Base-by-base conservation (phyloP, 2,329 filamentous ascomycete genomes). In the Aureobasidium pullulans region DNA sequence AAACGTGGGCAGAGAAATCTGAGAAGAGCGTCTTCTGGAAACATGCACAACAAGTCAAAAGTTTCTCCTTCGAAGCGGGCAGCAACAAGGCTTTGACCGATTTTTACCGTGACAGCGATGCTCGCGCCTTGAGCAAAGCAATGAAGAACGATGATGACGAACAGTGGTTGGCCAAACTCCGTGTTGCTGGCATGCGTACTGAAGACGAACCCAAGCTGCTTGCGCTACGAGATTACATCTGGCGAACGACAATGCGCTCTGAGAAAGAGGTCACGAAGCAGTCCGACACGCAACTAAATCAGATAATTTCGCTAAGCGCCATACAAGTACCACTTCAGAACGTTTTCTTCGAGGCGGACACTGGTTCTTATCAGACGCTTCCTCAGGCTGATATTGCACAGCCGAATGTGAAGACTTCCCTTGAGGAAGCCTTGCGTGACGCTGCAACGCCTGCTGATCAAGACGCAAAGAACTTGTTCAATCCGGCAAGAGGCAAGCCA, bases 121-220 rank as follows among this genome's bases (percentile, higher is more conserved):
- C 83, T 6, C 76, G 81, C 15, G 81, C 81, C n/a, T 79, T 81
- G 10, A 76, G 78, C 2, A 82, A 81, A 66, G 78, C 84, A 9
- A 73, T 94, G 31, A 92, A 85, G 68, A 96, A 92, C 65, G 91
- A 96, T 8, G 93, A 97, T 71, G 94, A 99, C 69, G 91, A 96
- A 63, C 84, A 91, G 65, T 97, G 94, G 92, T 77, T 99, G n/a
- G 79, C 83, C 13, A 88, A 90, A 64, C 75, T 99, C 49, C 84
- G 89, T 53, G 96, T 90, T 64, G 84, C 96, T 43, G 94, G 94
- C 0, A 84, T 99, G 77, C 77, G 80, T 1, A 69, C 79, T 1
- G 92, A 96, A 46, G 93, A 99, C 65, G 94, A 99, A 65, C 84
- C 88, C 69, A 97, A 99, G 71, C 76, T 99, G 2, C 77, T 97